Base-by-base conservation (phyloP, 306 rosid genomes). In the Boehmeria nivea region DNA sequence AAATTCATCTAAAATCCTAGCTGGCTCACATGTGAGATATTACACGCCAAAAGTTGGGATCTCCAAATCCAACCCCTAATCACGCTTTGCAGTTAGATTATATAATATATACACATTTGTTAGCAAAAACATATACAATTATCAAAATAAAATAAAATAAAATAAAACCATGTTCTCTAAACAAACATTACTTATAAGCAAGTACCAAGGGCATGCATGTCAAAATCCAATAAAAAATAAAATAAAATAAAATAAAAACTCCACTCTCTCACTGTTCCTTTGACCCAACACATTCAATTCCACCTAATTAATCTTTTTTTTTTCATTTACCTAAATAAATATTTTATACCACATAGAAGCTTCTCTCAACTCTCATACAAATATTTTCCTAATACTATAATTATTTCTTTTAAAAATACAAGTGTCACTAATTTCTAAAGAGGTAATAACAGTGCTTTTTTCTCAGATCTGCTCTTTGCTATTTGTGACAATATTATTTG, bases 281-380 rank as follows among this genome's bases (percentile, higher is more conserved):
- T 64, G 53, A 43, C 48, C 65, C 61, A 42, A 49, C 10, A 26
- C 52, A 44, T 8, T 51, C 25, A 11, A 16, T 40, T 56, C 61
- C 54, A 60, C 78, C 80, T 28, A 70, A 65, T 67, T 52, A 43
- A 22, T 21, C 66, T 49, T 3, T 42, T 14, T 26, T 18, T 31
- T 16, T 34, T 60, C 0, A 14, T 31, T 50, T 2, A 19, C 23
- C 40, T 31, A 23, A 12, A 54, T 33, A 10, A 2, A 45, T 25
- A 53, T 47, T 22, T 51, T 45, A 28, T 16, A 39, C 54, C 16
- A 64, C 36, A 23, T 1, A 39, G 77, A 81, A 81, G 81, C 83
- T 76, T 84, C 87, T 38, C 16, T 43, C n/a, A n/a, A n/a, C n/a
- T n/a, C 65, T 48, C 60, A 72, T n/a, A n/a, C 45, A 40, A 40